Conservation (phyloP, 306 rosid genomes). For the Hippophae gyantsensis region DNA sequence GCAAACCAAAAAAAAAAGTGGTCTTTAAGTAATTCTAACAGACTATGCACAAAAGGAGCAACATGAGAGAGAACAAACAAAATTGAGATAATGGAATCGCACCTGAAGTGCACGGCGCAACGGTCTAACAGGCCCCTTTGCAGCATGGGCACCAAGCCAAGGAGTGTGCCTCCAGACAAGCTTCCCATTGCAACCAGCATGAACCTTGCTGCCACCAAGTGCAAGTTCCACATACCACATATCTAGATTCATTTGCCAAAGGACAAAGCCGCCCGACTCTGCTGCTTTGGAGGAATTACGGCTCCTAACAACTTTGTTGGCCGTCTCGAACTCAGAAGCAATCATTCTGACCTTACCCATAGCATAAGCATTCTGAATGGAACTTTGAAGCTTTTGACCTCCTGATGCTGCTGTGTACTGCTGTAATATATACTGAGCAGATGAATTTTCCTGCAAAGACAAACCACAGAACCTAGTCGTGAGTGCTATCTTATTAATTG, state of each 20-base stretch:
- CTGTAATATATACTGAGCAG: conserved; percentile 96
- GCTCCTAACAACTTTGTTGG: conserved; percentile 62
- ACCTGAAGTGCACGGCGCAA: conserved; percentile 95
- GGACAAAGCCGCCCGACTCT: conserved; percentile 86
- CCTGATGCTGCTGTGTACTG: conserved; percentile 95
- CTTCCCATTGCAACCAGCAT: conserved; percentile 93
- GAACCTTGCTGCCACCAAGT: conserved; percentile 96
- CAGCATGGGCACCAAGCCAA: conserved; percentile 98
- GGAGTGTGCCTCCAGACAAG: conserved; percentile 99
- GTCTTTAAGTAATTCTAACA: neutral
- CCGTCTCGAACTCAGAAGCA: conserved; percentile 91
- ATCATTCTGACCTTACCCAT: conserved; percentile 97
- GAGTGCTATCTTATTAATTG: neutral
- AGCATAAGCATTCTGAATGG: conserved; percentile 78
- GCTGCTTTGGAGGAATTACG: conserved; percentile 74
- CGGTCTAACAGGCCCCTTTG: conserved; percentile 96
- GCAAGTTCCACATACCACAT: conserved; percentile 99
- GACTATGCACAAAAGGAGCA: neutral
- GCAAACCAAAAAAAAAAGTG: neutral
- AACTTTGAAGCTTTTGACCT: conserved; percentile 81
- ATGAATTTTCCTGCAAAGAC: conserved; percentile 72
- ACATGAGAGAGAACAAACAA: neutral
- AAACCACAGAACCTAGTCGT: conserved; percentile 11
- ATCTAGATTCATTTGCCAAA: conserved; percentile 99
- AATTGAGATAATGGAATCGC: neutral